These are phyloP conservation scores for Sporobolomyces phaffii DNA, from an alignment of 768 basidiomycete species.

Conservation along the genomic window DNA sequence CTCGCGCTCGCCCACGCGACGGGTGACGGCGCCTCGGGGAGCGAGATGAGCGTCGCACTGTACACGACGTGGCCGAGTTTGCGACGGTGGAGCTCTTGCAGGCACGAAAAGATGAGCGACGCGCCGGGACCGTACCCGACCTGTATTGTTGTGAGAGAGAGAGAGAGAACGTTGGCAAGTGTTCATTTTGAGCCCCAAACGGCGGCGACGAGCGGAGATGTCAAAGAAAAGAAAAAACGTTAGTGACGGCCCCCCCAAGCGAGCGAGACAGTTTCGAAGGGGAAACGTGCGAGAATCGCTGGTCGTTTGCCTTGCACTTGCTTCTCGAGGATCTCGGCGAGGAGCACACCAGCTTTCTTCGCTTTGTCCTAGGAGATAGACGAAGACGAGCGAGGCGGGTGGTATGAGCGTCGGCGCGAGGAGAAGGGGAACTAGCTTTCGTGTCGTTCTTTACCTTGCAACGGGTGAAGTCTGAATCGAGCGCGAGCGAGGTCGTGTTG, in stretches of 20 bases:
- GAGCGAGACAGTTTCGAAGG: too few relatives aligned
- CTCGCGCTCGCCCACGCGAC: conserved; percentile 48
- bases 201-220: not conserved
- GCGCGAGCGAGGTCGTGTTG: conserved; percentile 37
- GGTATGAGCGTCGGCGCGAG: not conserved
- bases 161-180: not conserved
- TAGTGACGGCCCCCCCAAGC: too few relatives aligned
- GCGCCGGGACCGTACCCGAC: conserved; percentile 52
- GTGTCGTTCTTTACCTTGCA: conserved; percentile 33
- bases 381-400: too few relatives aligned
- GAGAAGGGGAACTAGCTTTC: not conserved
- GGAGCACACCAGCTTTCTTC: conserved; percentile 49
- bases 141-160: conserved; percentile 31
- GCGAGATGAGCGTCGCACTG: conserved; percentile 49
- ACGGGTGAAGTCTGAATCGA: conserved; percentile 44
- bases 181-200: too few relatives aligned
- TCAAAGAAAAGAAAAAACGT: conserved; percentile 18
- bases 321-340: conserved; percentile 51
- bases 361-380: conserved; percentile 51
- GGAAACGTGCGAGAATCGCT: conserved; percentile 46
- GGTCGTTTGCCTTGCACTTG: conserved; percentile 51
- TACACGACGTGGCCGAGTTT: conserved; percentile 47
- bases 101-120: conserved; percentile 39
- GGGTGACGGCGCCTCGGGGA: conserved; percentile 47
- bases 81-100: conserved; percentile 20